Evolutionary conservation across 2,329 filamentous ascomycete genomes (phyloP), one percentile per base, ranked within the genome.

Genomic region (Thielaviopsis populi): DNA sequence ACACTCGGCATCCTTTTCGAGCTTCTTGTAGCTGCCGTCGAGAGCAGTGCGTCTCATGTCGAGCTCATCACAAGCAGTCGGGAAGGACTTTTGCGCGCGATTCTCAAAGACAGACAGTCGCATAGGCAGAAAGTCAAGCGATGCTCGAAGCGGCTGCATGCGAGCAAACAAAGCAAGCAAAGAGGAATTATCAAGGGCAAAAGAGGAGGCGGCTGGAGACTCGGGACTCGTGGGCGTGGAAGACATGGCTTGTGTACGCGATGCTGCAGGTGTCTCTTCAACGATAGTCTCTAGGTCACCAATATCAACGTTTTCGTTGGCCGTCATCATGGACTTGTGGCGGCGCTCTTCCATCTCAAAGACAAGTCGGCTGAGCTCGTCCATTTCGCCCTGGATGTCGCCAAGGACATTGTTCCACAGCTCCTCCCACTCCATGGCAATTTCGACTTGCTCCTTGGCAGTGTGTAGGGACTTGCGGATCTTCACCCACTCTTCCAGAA

Each of bases 371-470:
- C 83, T 84, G 17, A 95, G 79, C 54, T 87, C 85, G 68, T 94
- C 88, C 74, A 84, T 86, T 75, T 99, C 94, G 67, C 86, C 84
- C 62, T 91, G 89, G 67, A 97, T 96, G 72, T 97, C 92, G 54
- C 91, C 92, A 2, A 99, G 78, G 2, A 97, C 92, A 68, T 83
- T 89, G 69, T 90, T 90, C 92, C 94, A 97, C 42, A 99, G 79
- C 75, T 97, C 91, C 73, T 96, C 91, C 92, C 92, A 99, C 72
- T 99, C 94, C 91, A 97, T 95, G 58, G 94, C 94, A 65, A 96
- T 85, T 74, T 97, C 94, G 19, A 99, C 92, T 71, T 97, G 92
- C 59, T 83, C 83, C 72, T 95, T 95, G 64, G 96, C 87, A 30
- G 76, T 85, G 67, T 87, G 87, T 61, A 99, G 77, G 1, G 87